phyloP scores from a whole-genome alignment of 2,329 filamentous ascomycete genomes.

The Colletotrichum camelliae region DNA sequence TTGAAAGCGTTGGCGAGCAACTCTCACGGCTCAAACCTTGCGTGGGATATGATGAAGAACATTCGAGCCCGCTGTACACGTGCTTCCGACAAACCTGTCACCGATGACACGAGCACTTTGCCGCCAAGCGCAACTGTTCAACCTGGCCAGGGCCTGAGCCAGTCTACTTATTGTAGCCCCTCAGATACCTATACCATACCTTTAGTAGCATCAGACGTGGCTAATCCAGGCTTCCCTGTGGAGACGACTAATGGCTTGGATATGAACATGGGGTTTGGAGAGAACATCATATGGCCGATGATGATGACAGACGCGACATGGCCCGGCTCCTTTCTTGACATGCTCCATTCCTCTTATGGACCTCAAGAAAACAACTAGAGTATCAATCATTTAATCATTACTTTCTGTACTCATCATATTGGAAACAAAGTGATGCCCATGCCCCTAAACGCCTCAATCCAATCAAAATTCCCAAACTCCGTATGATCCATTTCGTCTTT shows the following conservation, averaged over 20 bases:
- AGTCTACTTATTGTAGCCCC: not conserved
- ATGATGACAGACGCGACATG: not conserved
- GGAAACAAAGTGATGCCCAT: not conserved
- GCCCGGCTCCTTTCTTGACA: not conserved
- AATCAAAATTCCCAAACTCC: not conserved
- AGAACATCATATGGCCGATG: not conserved
- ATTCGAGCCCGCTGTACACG: not conserved
- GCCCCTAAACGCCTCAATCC: not conserved
- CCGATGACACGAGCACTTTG: accelerated
- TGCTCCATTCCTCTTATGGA: not conserved
- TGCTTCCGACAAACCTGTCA: accelerated
- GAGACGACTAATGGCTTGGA: not conserved
- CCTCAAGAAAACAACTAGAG: not conserved
- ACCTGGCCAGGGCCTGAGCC: not conserved
- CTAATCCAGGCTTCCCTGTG: not conserved
- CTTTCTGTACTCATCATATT: not conserved
- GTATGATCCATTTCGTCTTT: not conserved
- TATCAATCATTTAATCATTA: not conserved
- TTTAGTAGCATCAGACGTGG: accelerated
- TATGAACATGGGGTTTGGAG: not conserved
- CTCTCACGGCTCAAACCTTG: not conserved
- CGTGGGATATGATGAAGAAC: not conserved
- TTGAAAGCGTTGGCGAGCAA: not conserved
- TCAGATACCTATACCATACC: not conserved
- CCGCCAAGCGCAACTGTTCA: accelerated